These are phyloP conservation scores for Protomyces inundatus DNA, from an alignment of 1,139 yeast genomes.

Conservation along the genomic window DNA sequence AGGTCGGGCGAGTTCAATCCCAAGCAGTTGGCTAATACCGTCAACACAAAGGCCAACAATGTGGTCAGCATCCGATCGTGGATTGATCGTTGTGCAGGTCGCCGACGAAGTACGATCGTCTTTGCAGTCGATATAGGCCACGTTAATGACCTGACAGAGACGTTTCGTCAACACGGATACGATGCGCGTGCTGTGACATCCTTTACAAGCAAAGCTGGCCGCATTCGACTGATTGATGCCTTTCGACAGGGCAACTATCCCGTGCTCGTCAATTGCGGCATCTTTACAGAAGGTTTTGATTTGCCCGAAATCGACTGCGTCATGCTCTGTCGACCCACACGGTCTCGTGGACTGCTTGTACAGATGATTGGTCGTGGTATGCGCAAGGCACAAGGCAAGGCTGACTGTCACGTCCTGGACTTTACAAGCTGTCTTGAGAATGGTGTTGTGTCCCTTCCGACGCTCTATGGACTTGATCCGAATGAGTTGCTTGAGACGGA, in stretches of 20 bases:
- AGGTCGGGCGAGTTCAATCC: slow-evolving; percentile 52
- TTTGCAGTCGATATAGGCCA: slow-evolving; percentile 76
- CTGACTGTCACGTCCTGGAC: slow-evolving; percentile 68
- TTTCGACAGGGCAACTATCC: slow-evolving; percentile 61
- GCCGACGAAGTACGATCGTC: slow-evolving; percentile 58
- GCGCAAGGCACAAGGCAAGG: slow-evolving; percentile 57
- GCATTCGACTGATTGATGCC: slow-evolving; percentile 52
- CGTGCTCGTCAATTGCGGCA: slow-evolving; percentile 76
- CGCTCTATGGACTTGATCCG: slow-evolving; percentile 50
- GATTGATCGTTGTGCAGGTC: slow-evolving; percentile 39
- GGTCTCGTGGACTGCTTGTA: slow-evolving; percentile 60
- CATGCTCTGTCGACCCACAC: slow-evolving; percentile 74
- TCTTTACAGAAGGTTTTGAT: slow-evolving; percentile 93
- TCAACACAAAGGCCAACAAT: slow-evolving; percentile 54
- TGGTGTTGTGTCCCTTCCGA: slow-evolving; percentile 60
- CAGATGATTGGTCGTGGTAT: slow-evolving; percentile 95
- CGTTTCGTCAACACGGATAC: slow-evolving; percentile 56
- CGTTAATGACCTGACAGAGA: slow-evolving; percentile 51
- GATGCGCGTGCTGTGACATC: slow-evolving; percentile 73
- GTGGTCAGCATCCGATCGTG: slow-evolving; percentile 58
- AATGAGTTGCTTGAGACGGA: slow-evolving; percentile 32
- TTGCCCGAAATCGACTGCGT: slow-evolving; percentile 84
- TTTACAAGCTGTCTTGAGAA: slow-evolving; percentile 59
- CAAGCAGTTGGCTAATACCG: slow-evolving; percentile 49
- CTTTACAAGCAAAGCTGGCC: slow-evolving; percentile 50